Evolutionary conservation across 2,329 filamentous ascomycete genomes (phyloP).

Genomic region (Pseudogymnoascus sp.): DNA sequence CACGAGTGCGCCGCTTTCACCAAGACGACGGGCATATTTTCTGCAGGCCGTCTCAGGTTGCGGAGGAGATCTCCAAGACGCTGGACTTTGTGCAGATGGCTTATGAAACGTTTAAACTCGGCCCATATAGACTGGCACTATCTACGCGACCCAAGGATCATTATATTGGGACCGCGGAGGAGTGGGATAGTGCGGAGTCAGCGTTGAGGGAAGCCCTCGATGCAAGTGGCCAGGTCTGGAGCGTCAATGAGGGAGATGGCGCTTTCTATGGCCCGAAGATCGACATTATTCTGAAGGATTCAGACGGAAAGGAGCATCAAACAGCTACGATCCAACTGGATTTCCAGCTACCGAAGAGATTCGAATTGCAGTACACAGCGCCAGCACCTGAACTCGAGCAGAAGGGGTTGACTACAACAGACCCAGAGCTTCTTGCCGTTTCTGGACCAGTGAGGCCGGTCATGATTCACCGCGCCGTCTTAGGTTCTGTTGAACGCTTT

Average conservation of each 20-base stretch:
- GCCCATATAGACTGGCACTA: constrained; percentile 65
- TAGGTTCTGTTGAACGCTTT: constrained; percentile 76
- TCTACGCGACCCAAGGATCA: constrained; percentile 71
- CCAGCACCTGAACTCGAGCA: constrained; percentile 56
- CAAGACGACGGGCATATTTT: constrained; percentile 92
- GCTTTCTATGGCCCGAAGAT: constrained; percentile 93
- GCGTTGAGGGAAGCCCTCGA: constrained; percentile 57
- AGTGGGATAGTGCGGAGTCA: constrained; percentile 61
- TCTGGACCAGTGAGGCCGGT: constrained; percentile 61
- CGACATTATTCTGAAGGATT: constrained; percentile 73
- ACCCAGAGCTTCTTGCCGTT: constrained; percentile 39
- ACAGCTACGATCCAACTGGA: constrained; percentile 85
- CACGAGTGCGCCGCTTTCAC: constrained; percentile 77
- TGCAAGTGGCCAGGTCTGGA: constrained; percentile 59
- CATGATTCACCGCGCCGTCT: constrained; percentile 74
- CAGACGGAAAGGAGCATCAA: constrained; percentile 78
- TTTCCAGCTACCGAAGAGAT: constrained; percentile 79
- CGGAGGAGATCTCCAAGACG: constrained; percentile 64
- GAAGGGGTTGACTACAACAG: constrained; percentile 40
- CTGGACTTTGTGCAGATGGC: constrained; percentile 66
- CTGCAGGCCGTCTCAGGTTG: constrained; percentile 68
- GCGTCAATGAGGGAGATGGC: constrained; percentile 70
- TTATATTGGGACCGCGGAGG: constrained; percentile 65
- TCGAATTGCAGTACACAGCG: constrained; percentile 65
- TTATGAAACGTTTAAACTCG: constrained; percentile 62